Conservation (phyloP, 2,329 filamentous ascomycete species). For the Iodosphaeria phyllophila region DNA sequence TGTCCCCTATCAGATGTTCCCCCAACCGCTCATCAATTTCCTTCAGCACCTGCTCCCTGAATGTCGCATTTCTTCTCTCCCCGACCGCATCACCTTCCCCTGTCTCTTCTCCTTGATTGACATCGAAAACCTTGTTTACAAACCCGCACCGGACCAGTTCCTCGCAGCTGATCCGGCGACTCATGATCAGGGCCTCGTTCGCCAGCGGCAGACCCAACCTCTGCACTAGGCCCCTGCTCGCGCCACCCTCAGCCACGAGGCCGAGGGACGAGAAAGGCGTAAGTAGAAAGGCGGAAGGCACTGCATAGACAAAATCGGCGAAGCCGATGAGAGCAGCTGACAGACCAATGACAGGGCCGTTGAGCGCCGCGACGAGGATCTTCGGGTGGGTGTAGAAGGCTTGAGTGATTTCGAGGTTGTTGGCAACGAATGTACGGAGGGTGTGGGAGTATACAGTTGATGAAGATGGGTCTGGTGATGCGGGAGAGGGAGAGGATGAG, state of each 20-base stretch:
- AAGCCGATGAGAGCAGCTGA: constrained; percentile 67
- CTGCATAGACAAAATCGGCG: constrained; percentile 83
- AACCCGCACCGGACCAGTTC: constrained; percentile 65
- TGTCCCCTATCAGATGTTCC: constrained; percentile 60
- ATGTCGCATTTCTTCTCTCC: too few relatives aligned
- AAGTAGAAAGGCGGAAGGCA: constrained; percentile 66
- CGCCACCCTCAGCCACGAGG: constrained; percentile 75
- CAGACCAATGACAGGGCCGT: constrained; percentile 79
- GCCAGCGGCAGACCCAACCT: constrained; percentile 65
- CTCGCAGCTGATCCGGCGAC: constrained; percentile 51
- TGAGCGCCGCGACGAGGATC: constrained; percentile 77
- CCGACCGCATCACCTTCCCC: too few relatives aligned
- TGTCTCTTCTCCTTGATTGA: constrained; percentile 39
- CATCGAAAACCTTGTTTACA: constrained; percentile 64
- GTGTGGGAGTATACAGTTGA: constrained; percentile 28
- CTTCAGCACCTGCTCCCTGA: constrained; percentile 49
- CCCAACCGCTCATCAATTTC: constrained; percentile 74
- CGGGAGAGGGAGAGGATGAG: constrained; percentile 18
- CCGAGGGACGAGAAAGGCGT: constrained; percentile 85
- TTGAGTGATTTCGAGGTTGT: constrained; percentile 79
- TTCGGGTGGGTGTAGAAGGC: constrained; percentile 90
- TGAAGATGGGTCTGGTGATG: too few relatives aligned
- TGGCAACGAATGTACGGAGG: constrained; percentile 55
- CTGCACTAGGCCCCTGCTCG: constrained; percentile 60
- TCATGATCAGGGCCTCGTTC: constrained; percentile 88